These are phyloP conservation scores for Yamadazyma atlantica DNA, from an alignment of 1,139 yeast genomes.

Conservation along the genomic window DNA sequence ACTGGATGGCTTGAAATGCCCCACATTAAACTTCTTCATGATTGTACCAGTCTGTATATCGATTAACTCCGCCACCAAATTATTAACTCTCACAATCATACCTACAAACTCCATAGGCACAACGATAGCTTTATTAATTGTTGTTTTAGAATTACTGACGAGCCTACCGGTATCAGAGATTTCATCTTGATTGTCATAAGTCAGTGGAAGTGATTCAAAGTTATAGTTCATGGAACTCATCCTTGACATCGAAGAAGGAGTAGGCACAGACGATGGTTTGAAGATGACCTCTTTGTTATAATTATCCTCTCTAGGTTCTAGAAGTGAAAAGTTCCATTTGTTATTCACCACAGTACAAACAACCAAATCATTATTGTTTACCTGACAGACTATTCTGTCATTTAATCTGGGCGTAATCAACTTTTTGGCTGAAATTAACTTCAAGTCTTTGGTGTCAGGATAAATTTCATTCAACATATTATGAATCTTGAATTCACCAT, in stretches of 20 bases:
- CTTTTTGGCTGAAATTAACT: constrained; percentile 51
- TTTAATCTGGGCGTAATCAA: constrained; percentile 71
- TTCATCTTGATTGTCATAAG: too few species aligned
- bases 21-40: constrained; percentile 55
- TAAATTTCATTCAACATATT: constrained; percentile 27
- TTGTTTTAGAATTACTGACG: constrained; percentile 5
- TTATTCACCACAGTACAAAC: constrained; percentile 67
- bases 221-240: constrained; percentile 6
- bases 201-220: constrained; percentile 3
- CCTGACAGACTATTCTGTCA: constrained; percentile 64
- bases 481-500: constrained; percentile 36
- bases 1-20: constrained; percentile 59
- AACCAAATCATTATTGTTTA: constrained; percentile 50
- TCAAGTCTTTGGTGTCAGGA: constrained; percentile 16
- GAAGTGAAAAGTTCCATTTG: constrained; percentile 59
- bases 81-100: constrained; percentile 60
- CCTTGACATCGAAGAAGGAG: constrained; percentile 12
- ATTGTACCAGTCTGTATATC: constrained; percentile 79
- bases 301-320: constrained; percentile 45
- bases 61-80: constrained; percentile 58
- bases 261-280: constrained; percentile 2
- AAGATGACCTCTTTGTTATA: constrained; percentile 34
- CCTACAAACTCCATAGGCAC: constrained; percentile 51
- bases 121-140: constrained; percentile 14
- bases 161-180: background rate